Conservation (phyloP, 331 rosid genomes). For the Telfairia occidentalis region DNA sequence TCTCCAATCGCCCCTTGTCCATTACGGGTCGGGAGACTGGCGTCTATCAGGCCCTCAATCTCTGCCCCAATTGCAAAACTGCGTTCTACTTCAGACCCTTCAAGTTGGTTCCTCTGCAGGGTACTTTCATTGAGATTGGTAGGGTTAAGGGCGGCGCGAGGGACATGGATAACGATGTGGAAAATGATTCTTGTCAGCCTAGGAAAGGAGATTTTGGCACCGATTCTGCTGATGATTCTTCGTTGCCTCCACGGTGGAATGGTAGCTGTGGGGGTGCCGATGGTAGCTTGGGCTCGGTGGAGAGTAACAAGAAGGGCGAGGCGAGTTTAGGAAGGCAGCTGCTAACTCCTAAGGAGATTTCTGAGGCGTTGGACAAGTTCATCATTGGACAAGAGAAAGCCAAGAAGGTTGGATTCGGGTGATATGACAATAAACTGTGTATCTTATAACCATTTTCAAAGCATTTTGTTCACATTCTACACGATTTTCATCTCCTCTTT, state of each 20-base stretch:
- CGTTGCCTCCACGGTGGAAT: neutral
- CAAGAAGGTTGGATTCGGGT: conserved; percentile 33
- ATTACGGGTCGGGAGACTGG: conserved; percentile 35
- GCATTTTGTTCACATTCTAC: neutral
- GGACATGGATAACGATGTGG: conserved; percentile 12
- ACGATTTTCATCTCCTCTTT: neutral
- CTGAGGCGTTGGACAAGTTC: conserved; percentile 30
- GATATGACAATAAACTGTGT: neutral
- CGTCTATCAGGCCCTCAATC: conserved; percentile 50
- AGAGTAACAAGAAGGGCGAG: neutral
- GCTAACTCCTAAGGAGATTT: conserved; percentile 51
- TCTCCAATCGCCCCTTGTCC: conserved; percentile 53
- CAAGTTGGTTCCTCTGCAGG: conserved; percentile 52
- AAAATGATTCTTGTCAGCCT: neutral
- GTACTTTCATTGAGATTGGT: conserved; percentile 52
- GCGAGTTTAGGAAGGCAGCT: conserved; percentile 15
- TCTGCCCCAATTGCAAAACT: conserved; percentile 43
- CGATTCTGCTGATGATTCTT: neutral
- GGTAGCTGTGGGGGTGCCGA: neutral
- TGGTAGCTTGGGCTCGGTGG: neutral
- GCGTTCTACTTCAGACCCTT: conserved; percentile 62
- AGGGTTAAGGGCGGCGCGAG: conserved; percentile 27
- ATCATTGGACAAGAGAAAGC: conserved; percentile 51
- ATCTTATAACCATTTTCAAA: neutral
- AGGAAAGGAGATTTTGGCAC: neutral